Conservation (phyloP, 352 stramenopile species). For the Globisporangium camurandrum region DNA sequence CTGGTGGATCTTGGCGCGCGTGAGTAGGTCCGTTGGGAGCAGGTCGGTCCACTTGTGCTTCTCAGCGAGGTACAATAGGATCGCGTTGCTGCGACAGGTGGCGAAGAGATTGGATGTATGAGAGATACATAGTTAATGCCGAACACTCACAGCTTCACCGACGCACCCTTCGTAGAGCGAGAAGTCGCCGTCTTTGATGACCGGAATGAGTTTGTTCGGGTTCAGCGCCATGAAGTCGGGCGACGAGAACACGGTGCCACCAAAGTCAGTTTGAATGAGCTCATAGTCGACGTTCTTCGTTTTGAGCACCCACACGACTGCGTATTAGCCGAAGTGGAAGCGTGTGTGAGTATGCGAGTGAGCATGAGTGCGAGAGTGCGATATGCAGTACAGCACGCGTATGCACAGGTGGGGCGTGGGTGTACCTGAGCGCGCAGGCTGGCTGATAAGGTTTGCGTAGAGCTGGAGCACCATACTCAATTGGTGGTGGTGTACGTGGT, state of each 20-base stretch:
- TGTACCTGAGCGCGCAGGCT: too few species aligned
- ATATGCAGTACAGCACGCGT: too few species aligned
- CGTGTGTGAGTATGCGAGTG: too few species aligned
- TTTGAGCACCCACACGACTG: conserved; percentile 14
- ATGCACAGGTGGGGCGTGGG: neutral
- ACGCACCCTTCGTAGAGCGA: conserved; percentile 21
- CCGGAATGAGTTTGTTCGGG: conserved; percentile 19
- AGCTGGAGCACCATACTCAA: neutral
- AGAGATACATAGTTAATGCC: neutral
- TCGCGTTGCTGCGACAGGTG: conserved; percentile 14
- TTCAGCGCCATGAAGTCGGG: conserved; percentile 15
- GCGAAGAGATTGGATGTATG: neutral
- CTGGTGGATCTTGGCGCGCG: conserved; percentile 53
- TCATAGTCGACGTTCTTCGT: conserved; percentile 19
- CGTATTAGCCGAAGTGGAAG: neutral
- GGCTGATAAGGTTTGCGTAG: neutral
- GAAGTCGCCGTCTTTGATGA: conserved; percentile 27
- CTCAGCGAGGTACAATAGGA: conserved; percentile 44
- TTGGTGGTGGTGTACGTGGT: too few species aligned
- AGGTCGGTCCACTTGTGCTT: conserved; percentile 49
- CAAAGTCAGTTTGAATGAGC: conserved; percentile 24
- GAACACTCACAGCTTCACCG: neutral
- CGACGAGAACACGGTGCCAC: conserved; percentile 29
- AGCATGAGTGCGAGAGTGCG: too few species aligned
- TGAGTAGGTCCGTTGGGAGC: conserved; percentile 35